Conservation (phyloP, 129 eudicot species). For the Cynara cardunculus region DNA sequence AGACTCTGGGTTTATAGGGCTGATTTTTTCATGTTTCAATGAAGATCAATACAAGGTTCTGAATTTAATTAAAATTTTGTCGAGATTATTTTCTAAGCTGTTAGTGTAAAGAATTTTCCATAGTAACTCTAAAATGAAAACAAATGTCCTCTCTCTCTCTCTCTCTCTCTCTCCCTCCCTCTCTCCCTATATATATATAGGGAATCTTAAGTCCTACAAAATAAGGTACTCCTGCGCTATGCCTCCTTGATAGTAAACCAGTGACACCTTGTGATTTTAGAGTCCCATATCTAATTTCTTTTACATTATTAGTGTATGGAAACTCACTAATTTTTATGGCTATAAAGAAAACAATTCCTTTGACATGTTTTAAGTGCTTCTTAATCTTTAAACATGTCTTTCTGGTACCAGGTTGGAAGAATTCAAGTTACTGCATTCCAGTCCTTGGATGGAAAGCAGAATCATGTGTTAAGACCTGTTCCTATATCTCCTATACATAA, state of each 20-base stretch:
- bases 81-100: background rate
- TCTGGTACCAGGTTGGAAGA: constrained; percentile 74
- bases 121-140: background rate
- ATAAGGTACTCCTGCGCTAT: background rate
- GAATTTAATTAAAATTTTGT: background rate
- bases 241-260: background rate
- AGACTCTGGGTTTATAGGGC: constrained; percentile 95
- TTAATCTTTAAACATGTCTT: constrained; percentile 1
- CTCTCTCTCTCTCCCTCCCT: background rate
- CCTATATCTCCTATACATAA: constrained; percentile 48
- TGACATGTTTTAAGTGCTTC: background rate
- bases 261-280: background rate
- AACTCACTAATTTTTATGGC: constrained; percentile 7
- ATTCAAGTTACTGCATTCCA: constrained; percentile 98
- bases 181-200: background rate
- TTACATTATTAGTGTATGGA: background rate
- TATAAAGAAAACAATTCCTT: background rate
- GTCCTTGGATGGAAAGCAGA: constrained; percentile 88
- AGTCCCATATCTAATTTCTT: background rate
- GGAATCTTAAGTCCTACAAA: background rate
- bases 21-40: constrained; percentile 97
- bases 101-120: background rate
- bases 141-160: background rate
- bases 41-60: constrained; percentile 89
- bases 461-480: constrained; percentile 42